A percentile compares a stretch with the other conserved stretches of the same genome.
Evolutionary conservation across 208 protist genomes (phyloP).

Genomic region (Crithidia bombi): DNA sequence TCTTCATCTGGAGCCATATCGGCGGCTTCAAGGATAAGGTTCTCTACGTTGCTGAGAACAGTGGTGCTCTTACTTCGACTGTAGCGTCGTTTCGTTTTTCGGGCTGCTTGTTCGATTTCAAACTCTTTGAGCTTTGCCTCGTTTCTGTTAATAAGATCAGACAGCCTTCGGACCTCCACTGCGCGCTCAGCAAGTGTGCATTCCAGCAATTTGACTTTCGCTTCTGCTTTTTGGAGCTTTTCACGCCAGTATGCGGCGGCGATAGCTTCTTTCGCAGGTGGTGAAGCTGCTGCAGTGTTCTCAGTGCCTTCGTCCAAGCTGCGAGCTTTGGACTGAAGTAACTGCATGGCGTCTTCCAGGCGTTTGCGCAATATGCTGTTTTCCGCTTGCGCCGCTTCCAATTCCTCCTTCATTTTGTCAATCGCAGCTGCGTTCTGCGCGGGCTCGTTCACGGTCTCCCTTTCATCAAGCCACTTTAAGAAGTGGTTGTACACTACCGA

Average conservation of each 20-base stretch:
- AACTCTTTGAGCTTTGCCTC: slow-evolving; percentile 21
- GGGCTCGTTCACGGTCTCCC: slow-evolving; percentile 5
- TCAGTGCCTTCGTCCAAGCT: neutral
- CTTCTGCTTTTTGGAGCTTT: slow-evolving; percentile 3
- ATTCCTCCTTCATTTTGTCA: slow-evolving; percentile 21
- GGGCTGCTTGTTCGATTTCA: slow-evolving; percentile 7
- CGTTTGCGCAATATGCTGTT: slow-evolving; percentile 34
- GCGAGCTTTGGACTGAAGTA: slow-evolving; percentile 13
- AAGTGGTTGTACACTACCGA: slow-evolving; percentile 26
- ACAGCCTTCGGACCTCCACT: slow-evolving; percentile 18
- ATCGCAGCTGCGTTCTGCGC: neutral
- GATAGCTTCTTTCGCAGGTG: neutral
- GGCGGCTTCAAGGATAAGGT: neutral
- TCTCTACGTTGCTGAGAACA: neutral
- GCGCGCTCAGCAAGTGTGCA: slow-evolving; percentile 33
- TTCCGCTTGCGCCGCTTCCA: slow-evolving; percentile 32
- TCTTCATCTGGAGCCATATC: neutral
- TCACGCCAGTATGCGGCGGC: slow-evolving; percentile 22
- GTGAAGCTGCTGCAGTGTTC: neutral
- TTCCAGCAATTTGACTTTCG: slow-evolving; percentile 37
- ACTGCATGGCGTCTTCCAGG: slow-evolving; percentile 29
- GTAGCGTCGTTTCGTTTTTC: neutral
- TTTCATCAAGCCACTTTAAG: slow-evolving; percentile 16
- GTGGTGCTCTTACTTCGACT: neutral
- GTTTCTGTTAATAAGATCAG: slow-evolving; percentile 17